A percentile compares a stretch with the other conserved stretches of the same genome.
These are phyloP conservation scores for Diaporthe australafricana DNA, from an alignment of 2,329 filamentous ascomycete species.

Conservation along the genomic window DNA sequence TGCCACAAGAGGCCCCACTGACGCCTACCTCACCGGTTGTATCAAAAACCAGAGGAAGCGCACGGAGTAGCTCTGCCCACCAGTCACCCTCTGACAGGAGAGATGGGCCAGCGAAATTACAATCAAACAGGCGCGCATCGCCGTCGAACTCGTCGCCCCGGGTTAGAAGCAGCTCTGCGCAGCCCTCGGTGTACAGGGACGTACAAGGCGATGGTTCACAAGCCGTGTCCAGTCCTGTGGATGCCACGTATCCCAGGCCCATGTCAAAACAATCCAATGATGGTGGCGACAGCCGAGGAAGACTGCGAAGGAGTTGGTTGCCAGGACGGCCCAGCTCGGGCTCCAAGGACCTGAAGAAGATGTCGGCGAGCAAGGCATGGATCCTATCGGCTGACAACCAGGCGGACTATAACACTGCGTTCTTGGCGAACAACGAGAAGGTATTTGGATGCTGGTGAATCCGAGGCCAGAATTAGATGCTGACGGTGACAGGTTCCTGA, in stretches of 20 bases:
- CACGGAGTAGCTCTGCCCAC: slow-evolving; percentile 23
- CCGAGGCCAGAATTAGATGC: neutral
- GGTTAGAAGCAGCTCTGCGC: slow-evolving; percentile 61
- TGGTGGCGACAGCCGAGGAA: slow-evolving; percentile 50
- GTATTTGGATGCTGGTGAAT: slow-evolving; percentile 46
- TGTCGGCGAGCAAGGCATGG: slow-evolving; percentile 57
- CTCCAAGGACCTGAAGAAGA: slow-evolving; percentile 52
- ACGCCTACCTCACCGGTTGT: slow-evolving; percentile 25
- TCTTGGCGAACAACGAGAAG: slow-evolving; percentile 66
- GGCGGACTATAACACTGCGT: slow-evolving; percentile 67
- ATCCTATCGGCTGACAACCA: slow-evolving; percentile 63
- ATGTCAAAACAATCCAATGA: slow-evolving; percentile 50
- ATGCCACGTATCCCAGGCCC: slow-evolving; percentile 44
- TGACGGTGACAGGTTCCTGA: slow-evolving; percentile 65
- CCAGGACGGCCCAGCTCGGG: slow-evolving; percentile 65
- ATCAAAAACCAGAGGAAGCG: slow-evolving; percentile 14
- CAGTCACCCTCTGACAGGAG: slow-evolving; percentile 35
- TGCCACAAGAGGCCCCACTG: slow-evolving; percentile 16
- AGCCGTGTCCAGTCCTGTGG: slow-evolving; percentile 44
- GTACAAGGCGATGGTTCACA: slow-evolving; percentile 45
- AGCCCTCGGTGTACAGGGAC: slow-evolving; percentile 50
- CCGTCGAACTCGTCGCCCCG: slow-evolving; percentile 48
- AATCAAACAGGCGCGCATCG: slow-evolving; percentile 42
- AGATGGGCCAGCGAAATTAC: slow-evolving; percentile 40
- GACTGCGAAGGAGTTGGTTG: slow-evolving; percentile 65